These are phyloP conservation scores for Wickerhamiella alocasiicola DNA, from an alignment of 805 yeast species.

Conservation along the genomic window DNA sequence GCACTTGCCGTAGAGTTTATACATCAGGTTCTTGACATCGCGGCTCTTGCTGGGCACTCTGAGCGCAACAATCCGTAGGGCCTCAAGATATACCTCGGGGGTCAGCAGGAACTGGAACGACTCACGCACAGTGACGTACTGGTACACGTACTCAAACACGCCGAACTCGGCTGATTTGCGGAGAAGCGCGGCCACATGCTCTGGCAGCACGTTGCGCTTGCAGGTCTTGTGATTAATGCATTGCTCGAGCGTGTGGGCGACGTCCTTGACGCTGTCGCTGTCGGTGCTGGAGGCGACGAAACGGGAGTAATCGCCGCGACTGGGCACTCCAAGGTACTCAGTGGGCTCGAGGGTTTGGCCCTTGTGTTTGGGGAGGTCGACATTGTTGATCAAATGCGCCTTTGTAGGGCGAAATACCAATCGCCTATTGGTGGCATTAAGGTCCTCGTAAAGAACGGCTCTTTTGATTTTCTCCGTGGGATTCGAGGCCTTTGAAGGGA, in stretches of 20 bases:
- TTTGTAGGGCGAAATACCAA: conserved; percentile 23
- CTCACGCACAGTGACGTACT: conserved; percentile 7
- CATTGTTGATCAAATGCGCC: conserved; percentile 15
- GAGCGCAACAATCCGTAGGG: conserved; percentile 18
- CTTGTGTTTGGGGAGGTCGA: conserved; percentile 15
- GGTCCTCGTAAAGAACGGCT: conserved; percentile 16
- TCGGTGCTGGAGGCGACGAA: conserved; percentile 14
- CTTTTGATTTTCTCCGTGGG: background rate
- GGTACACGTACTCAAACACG: conserved; percentile 12
- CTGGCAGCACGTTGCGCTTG: conserved; percentile 15
- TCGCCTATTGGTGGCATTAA: conserved; percentile 15
- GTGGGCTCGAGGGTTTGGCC: conserved; percentile 19
- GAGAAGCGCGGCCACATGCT: conserved; percentile 18
- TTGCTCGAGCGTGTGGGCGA: conserved; percentile 15
- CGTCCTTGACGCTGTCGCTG: conserved; percentile 14
- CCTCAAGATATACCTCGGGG: conserved; percentile 15
- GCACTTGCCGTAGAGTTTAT: conserved; percentile 12
- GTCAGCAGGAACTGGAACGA: conserved; percentile 7
- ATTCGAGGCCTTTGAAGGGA: background rate
- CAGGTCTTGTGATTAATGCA: conserved; percentile 15
- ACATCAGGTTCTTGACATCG: conserved; percentile 13
- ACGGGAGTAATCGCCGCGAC: conserved; percentile 17
- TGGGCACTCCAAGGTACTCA: conserved; percentile 22
- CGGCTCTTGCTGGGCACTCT: conserved; percentile 14
- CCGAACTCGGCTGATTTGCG: conserved; percentile 22